Percentiles rank a stretch among this genome's conserved stretches.
Evolutionary conservation across 1,284 basidiomycete species (phyloP).

Genomic region (Sparassis latifolia): DNA sequence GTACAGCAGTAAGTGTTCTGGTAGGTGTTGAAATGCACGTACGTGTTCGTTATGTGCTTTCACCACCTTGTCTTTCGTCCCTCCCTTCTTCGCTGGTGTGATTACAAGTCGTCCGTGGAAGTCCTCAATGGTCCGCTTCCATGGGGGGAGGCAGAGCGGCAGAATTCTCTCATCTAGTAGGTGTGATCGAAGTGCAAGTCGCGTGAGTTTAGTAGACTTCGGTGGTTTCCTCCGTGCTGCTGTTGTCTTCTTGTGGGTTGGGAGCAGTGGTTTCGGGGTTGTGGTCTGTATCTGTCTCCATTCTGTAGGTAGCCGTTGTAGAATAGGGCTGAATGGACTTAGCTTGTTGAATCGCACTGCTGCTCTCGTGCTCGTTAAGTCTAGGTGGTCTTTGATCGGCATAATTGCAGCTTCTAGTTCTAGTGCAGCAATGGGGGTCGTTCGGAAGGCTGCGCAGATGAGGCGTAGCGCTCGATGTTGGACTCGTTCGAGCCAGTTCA

Average conservation of each 20-base stretch:
- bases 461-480: neutral
- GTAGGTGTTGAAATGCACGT: neutral
- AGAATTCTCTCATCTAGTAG: neutral
- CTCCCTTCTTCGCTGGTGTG: neutral
- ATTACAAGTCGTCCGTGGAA: neutral
- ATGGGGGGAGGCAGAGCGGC: conserved; percentile 2
- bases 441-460: conserved; percentile 1
- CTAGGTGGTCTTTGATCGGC: conserved; percentile 1
- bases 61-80: neutral
- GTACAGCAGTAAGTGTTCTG: neutral
- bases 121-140: neutral
- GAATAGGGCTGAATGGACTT: neutral
- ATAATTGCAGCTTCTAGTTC: conserved; percentile 2
- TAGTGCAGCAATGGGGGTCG: neutral
- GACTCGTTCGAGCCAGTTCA: neutral
- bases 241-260: neutral
- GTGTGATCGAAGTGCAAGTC: neutral
- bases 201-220: neutral
- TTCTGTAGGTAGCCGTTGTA: neutral
- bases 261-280: neutral
- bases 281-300: neutral
- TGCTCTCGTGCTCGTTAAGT: neutral
- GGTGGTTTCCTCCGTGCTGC: neutral
- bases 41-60: neutral
- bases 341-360: conserved; percentile 2